Conservation (phyloP, 176 grass and related monocot genomes). For the Guadua angustifolia region DNA sequence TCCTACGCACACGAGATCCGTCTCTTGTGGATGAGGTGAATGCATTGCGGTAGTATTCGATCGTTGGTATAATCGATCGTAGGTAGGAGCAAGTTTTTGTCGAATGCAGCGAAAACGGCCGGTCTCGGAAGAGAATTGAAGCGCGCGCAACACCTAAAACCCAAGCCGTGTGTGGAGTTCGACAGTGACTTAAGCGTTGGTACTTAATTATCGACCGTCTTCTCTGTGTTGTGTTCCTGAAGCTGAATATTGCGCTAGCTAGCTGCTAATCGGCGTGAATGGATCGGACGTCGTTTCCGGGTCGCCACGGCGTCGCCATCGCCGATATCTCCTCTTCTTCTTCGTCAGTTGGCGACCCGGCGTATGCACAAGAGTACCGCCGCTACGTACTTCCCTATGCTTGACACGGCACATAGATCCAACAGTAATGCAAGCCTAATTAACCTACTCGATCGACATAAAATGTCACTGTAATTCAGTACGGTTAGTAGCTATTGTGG, state of each 20-base stretch:
- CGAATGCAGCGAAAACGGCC: too few species aligned
- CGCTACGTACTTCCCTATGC: neutral
- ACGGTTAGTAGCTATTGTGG: too few species aligned
- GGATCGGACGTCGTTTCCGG: slow-evolving; percentile 41
- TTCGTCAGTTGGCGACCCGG: neutral
- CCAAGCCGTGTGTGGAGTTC: neutral
- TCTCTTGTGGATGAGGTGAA: neutral
- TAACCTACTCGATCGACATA: neutral
- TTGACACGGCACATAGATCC: neutral
- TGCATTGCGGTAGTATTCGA: too few species aligned
- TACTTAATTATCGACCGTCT: neutral
- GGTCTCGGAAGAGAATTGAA: too few species aligned
- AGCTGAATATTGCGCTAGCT: neutral
- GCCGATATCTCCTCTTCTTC: slow-evolving; percentile 7
- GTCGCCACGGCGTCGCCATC: slow-evolving; percentile 44
- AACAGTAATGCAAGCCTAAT: neutral
- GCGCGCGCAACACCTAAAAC: too few species aligned
- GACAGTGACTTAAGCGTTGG: neutral
- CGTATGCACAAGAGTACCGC: neutral
- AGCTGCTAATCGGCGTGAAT: neutral
- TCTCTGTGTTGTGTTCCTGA: neutral
- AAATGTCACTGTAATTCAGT: too few species aligned
- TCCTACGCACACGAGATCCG: neutral
- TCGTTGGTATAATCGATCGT: too few species aligned
- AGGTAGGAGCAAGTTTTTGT: too few species aligned